A percentile compares a stretch with the other conserved stretches of the same genome.
Evolutionary conservation across 805 yeast species (phyloP).

Genomic region (Ogataea sp.): DNA sequence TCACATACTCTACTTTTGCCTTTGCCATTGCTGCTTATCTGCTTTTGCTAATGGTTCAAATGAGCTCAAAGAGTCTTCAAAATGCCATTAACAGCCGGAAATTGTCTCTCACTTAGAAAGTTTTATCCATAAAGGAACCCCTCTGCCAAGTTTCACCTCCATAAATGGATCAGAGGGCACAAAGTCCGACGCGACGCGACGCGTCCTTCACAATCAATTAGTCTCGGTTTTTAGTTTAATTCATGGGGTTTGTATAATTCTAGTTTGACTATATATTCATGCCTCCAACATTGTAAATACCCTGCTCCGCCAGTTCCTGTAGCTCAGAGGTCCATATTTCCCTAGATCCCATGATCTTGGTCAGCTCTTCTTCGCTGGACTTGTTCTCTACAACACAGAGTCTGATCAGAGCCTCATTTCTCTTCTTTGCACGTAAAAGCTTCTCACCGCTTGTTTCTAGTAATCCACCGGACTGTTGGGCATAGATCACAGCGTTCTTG

Average conservation of each 20-base stretch:
- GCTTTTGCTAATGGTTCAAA: background rate
- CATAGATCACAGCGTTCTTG: slow-evolving; percentile 36
- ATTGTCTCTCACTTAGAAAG: background rate
- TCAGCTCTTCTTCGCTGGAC: slow-evolving; percentile 13
- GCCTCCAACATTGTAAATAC: no score
- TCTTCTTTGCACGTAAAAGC: slow-evolving; percentile 30
- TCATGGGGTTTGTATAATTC: no score
- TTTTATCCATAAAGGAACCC: background rate
- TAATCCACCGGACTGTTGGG: slow-evolving; percentile 42
- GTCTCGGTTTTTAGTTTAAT: no score
- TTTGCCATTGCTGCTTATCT: background rate
- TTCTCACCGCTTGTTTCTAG: slow-evolving; percentile 39
- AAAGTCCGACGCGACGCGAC: background rate
- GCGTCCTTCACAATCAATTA: background rate
- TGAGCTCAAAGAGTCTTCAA: background rate
- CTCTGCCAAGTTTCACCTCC: background rate
- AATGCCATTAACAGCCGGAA: background rate
- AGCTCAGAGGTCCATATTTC: background rate
- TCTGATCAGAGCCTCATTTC: slow-evolving; percentile 37
- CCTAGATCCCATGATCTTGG: slow-evolving; percentile 15
- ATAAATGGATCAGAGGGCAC: no score
- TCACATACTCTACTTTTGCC: slow-evolving; percentile 1
- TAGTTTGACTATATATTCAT: no score
- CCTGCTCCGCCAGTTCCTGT: background rate
- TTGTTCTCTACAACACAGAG: slow-evolving; percentile 39